Base-by-base conservation (phyloP, 208 protist genomes). In the Acanthamoeba triangularis region DNA sequence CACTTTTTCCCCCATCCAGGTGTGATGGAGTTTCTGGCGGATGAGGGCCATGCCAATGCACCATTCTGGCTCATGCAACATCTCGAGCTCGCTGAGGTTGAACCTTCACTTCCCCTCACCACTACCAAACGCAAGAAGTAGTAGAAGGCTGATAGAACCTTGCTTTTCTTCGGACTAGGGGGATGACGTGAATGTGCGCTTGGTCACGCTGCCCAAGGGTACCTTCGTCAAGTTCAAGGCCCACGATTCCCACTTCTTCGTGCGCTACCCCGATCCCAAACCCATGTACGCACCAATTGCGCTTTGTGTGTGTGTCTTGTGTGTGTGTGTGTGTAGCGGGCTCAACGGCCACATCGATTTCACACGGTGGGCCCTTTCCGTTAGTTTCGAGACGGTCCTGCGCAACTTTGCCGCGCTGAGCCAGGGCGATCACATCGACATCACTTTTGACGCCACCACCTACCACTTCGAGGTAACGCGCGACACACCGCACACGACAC, bases 201-300 rank as follows among this genome's bases (percentile, higher is more conserved):
- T 91, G 85, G 85, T 91, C 23, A 41, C 56, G 16, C 35, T 91
- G 54, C 85, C 85, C 37, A 91, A 91, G 61, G 85, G 85, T 20
- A 72, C 85, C 18, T 91, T 91, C 41, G 85, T 91, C 56, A 91
- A 91, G 85, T 91, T 91, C 56, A 91, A 91, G 61, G 85, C 85
- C 25, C 85, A 91, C 56, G 85, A 91, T 41, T 63, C 52, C 5
- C 56, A 72, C 35, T 91, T 91, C 85, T 91, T 74, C 33, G 30
- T 52, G 13, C 85, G 52, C 41, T 91, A 72, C 35, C 85, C 85
- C 47, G 85, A 91, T 44, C 85, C 85, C 20, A 91, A 91, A 28
- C 85, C 85, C 61, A 91, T 91, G 85, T 74, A 49, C 56, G n/a
- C n/a, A n/a, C n/a, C n/a, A n/a, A n/a, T n/a, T n/a, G n/a, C n/a